Base-by-base conservation (phyloP, 2,329 filamentous ascomycete genomes). In the Fusarium fracticaudum region DNA sequence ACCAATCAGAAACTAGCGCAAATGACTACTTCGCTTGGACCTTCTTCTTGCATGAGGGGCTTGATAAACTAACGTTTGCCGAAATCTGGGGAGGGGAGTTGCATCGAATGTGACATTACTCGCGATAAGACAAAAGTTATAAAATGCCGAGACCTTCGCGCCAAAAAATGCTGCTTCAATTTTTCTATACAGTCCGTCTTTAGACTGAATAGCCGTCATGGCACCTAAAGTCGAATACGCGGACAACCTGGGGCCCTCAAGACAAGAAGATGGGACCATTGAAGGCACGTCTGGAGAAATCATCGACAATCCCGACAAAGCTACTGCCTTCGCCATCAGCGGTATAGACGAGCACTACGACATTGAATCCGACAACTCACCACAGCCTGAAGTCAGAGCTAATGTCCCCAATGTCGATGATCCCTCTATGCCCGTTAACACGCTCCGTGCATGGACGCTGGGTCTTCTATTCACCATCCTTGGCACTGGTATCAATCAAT, bases 341-440 rank as follows among this genome's bases (percentile, higher is more conserved):
- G 61, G 37, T 1, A 64, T 64, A 26, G 55, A 64, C 1, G 61
- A 64, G 5, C 15, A 61, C 1, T 61, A 48, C 2, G 44, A 64
- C 9, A 61, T 64, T 31, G 55, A 50, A 13, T 64, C 61, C 0
- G 54, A 64, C 17, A 64, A 64, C 15, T 64, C 61, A 0, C 61
- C 61, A 20, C 61, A 64, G 1, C 55, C 61, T 11, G 61, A 64
- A 33, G 61, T 64, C 15, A 31, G 61, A 26, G 61, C 61, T 1
- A 64, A 64, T 31, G 43, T 64, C 9, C 55, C 61, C 12, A 64
- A 64, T 4, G 61, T 61, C 8, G 61, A 64, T 18, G 61, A 64
- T 18, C 61, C 44, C 0, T 61, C 55, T 8, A 64, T 64, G 61
- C 61, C 61, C 0, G 55, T 64, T 0, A 64, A 64, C 6, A 64